A percentile compares a stretch with the other conserved stretches of the same genome.
These are phyloP conservation scores for Sphaerulina populicola DNA, from an alignment of 2,329 filamentous ascomycete genomes.

Conservation along the genomic window DNA sequence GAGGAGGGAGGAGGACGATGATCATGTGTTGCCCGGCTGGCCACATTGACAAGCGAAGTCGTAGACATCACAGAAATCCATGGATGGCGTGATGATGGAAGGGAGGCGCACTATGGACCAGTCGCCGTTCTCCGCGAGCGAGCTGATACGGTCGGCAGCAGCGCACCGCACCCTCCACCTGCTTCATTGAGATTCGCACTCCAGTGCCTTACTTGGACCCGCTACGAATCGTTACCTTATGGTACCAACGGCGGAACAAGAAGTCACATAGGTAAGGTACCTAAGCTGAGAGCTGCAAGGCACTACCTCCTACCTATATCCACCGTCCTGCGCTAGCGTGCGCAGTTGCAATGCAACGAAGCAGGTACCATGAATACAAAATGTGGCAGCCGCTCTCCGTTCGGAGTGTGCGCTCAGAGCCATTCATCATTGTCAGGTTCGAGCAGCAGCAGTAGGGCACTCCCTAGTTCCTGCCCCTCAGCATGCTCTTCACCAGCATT, in stretches of 20 bases:
- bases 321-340: neutral
- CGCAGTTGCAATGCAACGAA: neutral
- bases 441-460: too few relatives aligned
- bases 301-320: neutral
- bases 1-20: too few relatives aligned
- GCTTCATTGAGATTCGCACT: neutral
- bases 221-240: neutral
- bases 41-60: neutral
- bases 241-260: too few relatives aligned
- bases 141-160: neutral
- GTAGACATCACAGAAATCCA: too few relatives aligned
- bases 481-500: conserved; percentile 1
- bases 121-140: neutral
- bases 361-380: neutral
- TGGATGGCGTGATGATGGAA: neutral
- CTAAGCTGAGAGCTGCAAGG: neutral
- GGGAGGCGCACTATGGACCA: neutral
- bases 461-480: neutral
- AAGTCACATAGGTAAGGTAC: neutral
- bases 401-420: neutral
- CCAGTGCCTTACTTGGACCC: too few relatives aligned
- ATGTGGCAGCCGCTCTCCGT: neutral
- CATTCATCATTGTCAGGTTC: neutral
- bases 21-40: neutral
- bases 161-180: neutral